Evolutionary conservation across 176 grass and related monocot species (phyloP).

Genomic region (Carex kokanica): DNA sequence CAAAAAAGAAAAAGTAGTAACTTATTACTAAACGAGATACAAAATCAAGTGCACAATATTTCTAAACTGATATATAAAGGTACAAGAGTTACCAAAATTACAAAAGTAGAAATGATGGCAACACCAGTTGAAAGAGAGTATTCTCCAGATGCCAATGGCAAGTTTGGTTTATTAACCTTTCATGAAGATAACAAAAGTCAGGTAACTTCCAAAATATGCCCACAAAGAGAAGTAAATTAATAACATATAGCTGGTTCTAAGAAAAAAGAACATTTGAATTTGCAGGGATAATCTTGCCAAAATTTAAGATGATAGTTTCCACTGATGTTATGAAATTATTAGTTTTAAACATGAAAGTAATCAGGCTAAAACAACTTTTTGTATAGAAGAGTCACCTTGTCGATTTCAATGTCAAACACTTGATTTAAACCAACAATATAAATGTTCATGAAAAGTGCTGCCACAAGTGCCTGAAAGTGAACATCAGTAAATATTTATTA

Average conservation of each 20-base stretch:
- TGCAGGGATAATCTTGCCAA: neutral
- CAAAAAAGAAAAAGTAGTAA: constrained; percentile 1
- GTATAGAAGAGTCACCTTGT: constrained; percentile 55
- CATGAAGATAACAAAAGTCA: constrained; percentile 22
- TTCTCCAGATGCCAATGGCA: constrained; percentile 94
- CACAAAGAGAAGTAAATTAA: neutral
- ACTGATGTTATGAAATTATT: neutral
- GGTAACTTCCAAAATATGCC: neutral
- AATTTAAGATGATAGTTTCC: neutral
- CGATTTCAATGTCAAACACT: constrained; percentile 91
- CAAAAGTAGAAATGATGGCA: constrained; percentile 68
- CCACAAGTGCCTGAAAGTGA: constrained; percentile 52
- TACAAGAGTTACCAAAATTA: constrained; percentile 53
- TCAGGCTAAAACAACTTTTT: neutral
- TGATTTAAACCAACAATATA: constrained; percentile 99
- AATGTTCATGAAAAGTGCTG: constrained; percentile 95
- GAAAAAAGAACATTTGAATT: neutral
- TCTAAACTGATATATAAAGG: neutral
- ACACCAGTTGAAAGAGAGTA: constrained; percentile 71
- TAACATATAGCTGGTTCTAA: neutral
- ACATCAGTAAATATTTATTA: constrained; percentile 26
- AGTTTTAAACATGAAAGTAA: neutral
- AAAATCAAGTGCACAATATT: constrained; percentile 10
- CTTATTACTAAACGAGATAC: constrained; percentile 20
- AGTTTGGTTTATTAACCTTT: constrained; percentile 94